A percentile compares a stretch with the other conserved stretches of the same genome.
Conservation (phyloP, 345 rosid genomes). For the Toxicodendron radicans region DNA sequence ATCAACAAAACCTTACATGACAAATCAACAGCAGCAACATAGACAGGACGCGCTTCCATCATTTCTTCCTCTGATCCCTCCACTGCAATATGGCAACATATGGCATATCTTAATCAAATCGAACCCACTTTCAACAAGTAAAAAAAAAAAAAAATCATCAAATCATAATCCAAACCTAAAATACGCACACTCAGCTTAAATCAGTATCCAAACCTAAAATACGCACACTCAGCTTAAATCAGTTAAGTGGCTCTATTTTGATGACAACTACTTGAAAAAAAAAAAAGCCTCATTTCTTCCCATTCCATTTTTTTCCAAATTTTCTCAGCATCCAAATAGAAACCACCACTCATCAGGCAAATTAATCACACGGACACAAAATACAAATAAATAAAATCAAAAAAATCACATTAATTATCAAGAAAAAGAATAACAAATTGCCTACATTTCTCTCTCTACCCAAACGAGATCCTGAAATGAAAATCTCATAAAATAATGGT, state of each 20-base stretch:
- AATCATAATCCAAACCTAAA: neutral
- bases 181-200: neutral
- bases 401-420: neutral
- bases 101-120: constrained; percentile 1
- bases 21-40: constrained; percentile 92
- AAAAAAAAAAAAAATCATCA: neutral
- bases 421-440: neutral
- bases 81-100: constrained; percentile 37
- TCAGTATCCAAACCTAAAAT: neutral
- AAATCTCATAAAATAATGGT: neutral
- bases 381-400: neutral
- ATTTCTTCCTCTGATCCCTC: constrained; percentile 82
- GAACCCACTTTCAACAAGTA: neutral
- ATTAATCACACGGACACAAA: neutral
- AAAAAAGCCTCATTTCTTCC: neutral
- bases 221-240: neutral
- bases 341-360: neutral
- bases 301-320: neutral
- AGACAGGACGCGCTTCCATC: constrained; percentile 82
- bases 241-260: neutral
- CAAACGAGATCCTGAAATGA: neutral
- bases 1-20: constrained; percentile 59
- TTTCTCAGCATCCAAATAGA: neutral
- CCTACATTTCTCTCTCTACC: neutral
- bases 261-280: neutral